Evolutionary conservation across 163 green algal genomes (phyloP), one percentile per base, ranked within the genome.

Genomic region (Chlorella variabilis): DNA sequence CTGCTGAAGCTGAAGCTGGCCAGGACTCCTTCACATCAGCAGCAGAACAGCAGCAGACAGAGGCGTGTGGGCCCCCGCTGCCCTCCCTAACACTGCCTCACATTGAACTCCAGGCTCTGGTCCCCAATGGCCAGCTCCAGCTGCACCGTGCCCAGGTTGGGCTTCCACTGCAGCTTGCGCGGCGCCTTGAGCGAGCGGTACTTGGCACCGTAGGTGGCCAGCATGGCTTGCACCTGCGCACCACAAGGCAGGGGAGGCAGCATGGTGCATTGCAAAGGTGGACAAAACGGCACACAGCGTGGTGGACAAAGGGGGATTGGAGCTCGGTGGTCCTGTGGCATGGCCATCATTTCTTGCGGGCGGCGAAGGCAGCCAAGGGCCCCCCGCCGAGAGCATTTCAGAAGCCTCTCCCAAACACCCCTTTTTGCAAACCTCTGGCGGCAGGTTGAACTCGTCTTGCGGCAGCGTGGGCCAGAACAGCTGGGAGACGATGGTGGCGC

Each of bases 391-490:
- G n/a, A n/a, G n/a, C n/a, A n/a, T n/a, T n/a, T n/a, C n/a, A n/a
- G n/a, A n/a, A n/a, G n/a, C n/a, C n/a, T n/a, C n/a, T n/a, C n/a
- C n/a, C n/a, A n/a, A n/a, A n/a, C n/a, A n/a, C n/a, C n/a, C n/a
- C n/a, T n/a, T n/a, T n/a, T n/a, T 15, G 2, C 75, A 2, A 59
- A 73, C 77, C 66, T 85, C 39, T 36, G 81, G 70, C 34, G 80
- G 54, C 68, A 95, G 73, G 62, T 84, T 83, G 65, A 94, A 83
- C 17, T 88, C 39, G 36, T 94, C 85, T 6, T 88, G 81, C 18
- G 87, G 88, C 42, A 95, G 79, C 20, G 73, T 51, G 2, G 96
- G 96, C 96, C 96, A 99, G 83, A 97, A 99, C 7, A 98, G 89
- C 54, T 92, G 85, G 2, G 90, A 97, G 11, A 97, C 77, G 42